These are phyloP conservation scores for Ganoderma resinaceum DNA, from an alignment of 1,284 basidiomycete species.

Conservation along the genomic window DNA sequence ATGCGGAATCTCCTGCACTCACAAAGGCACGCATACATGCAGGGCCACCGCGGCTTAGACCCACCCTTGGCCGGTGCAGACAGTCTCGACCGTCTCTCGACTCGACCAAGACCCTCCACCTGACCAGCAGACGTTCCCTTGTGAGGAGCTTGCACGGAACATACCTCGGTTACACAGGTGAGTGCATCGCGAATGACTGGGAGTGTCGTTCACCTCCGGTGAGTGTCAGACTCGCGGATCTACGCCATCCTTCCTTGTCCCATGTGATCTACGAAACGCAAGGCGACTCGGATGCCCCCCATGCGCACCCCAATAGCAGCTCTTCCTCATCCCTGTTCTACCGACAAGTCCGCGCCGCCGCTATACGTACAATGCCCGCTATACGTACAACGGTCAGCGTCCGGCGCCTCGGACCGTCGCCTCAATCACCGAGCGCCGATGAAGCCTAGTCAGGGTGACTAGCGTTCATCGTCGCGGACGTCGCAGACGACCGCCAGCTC, in stretches of 20 bases:
- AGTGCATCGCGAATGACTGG: not conserved
- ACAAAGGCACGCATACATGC: not conserved
- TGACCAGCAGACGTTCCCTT: not conserved
- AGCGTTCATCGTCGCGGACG: slow-evolving; percentile 25
- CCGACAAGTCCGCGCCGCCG: not conserved
- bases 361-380: not conserved
- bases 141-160: not conserved
- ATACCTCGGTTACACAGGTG: not conserved
- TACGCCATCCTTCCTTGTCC: not conserved
- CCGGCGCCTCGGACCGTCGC: slow-evolving; percentile 1
- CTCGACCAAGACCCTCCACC: not conserved
- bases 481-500: slow-evolving; percentile 19
- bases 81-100: not conserved
- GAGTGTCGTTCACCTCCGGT: not conserved
- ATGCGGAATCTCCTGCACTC: too few relatives aligned
- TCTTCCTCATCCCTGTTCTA: not conserved
- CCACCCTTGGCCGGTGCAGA: not conserved
- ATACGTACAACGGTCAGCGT: not conserved
- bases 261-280: not conserved
- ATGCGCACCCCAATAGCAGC: not conserved
- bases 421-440: slow-evolving; percentile 4
- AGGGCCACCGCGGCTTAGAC: not conserved
- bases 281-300: not conserved
- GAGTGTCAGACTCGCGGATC: not conserved
- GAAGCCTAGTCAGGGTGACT: slow-evolving; percentile 19